Evolutionary conservation across 768 basidiomycete species (phyloP).

Genomic region (Leccinum subtestaceum): DNA sequence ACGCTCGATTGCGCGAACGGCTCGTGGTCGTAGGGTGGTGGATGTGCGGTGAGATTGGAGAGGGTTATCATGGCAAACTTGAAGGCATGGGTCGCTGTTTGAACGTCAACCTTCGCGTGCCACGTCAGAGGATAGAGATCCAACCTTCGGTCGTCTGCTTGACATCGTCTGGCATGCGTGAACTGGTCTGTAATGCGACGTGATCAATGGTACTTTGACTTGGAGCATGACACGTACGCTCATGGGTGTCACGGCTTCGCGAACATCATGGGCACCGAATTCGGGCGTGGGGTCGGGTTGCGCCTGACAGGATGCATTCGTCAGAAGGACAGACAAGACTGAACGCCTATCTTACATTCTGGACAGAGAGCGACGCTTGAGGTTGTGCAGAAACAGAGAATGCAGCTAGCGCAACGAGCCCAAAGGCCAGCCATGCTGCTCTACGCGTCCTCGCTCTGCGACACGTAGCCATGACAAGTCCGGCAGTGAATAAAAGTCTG

Average conservation of each 20-base stretch:
- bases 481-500: background rate
- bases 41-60: conserved; percentile 58
- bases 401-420: conserved; percentile 50
- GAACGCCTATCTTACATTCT: conserved; percentile 14
- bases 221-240: background rate
- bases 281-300: conserved; percentile 14
- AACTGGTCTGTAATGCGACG: conserved; percentile 13
- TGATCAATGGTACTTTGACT: conserved; percentile 1
- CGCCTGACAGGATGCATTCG: conserved; percentile 6
- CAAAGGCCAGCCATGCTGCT: conserved; percentile 60
- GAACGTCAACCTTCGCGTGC: conserved; percentile 2
- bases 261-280: conserved; percentile 2
- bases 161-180: conserved; percentile 20
- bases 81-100: conserved; percentile 67
- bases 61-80: conserved; percentile 71
- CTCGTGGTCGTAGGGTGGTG: conserved; percentile 55
- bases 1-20: conserved; percentile 37
- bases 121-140: background rate
- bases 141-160: conserved; percentile 55
- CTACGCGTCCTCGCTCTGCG: conserved; percentile 33
- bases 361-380: conserved; percentile 12
- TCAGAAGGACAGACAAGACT: background rate
- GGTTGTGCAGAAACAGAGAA: conserved; percentile 44
- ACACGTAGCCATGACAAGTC: conserved; percentile 19
- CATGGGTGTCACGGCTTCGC: conserved; percentile 17